phyloP scores from a whole-genome alignment of 2,329 filamentous ascomycete genomes.

The Neonectria hederae region DNA sequence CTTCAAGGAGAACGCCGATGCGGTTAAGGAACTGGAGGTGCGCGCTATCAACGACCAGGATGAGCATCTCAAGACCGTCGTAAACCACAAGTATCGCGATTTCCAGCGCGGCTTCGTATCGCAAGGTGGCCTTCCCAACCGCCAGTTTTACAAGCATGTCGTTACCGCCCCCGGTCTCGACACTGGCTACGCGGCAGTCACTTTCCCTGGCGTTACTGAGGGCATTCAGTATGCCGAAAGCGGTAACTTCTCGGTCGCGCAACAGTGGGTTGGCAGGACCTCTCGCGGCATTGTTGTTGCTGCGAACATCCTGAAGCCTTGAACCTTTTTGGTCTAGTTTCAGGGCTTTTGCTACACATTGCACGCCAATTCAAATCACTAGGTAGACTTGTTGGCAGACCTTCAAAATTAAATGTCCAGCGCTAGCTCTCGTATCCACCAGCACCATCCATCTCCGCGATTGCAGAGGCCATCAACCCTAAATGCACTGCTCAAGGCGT shows the following conservation, averaged over 20 bases:
- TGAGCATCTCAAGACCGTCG: conserved; percentile 44
- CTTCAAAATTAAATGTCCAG: too few relatives aligned
- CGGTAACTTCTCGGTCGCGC: conserved; percentile 40
- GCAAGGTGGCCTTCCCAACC: conserved; percentile 56
- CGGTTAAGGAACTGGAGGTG: conserved; percentile 46
- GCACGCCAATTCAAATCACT: too few relatives aligned
- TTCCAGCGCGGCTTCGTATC: conserved; percentile 60
- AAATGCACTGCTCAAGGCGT: too few relatives aligned
- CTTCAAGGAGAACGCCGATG: conserved; percentile 47
- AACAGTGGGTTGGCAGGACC: conserved; percentile 50
- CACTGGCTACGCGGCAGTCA: conserved; percentile 55
- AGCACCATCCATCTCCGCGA: too few relatives aligned
- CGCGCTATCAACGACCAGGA: conserved; percentile 44
- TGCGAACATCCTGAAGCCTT: conserved; percentile 48
- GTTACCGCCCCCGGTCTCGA: conserved; percentile 59
- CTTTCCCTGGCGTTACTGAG: conserved; percentile 70
- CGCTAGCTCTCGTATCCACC: too few relatives aligned
- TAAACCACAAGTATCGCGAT: conserved; percentile 59
- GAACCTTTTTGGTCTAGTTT: not conserved
- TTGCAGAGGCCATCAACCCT: too few relatives aligned
- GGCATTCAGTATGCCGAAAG: conserved; percentile 65
- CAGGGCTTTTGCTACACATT: too few relatives aligned
- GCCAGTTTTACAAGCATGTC: conserved; percentile 58
- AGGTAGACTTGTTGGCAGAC: too few relatives aligned
- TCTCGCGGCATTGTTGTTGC: conserved; percentile 47